Evolutionary conservation across 495 filamentous ascomycete species (phyloP).

Genomic region (Lichenothelia convexa): DNA sequence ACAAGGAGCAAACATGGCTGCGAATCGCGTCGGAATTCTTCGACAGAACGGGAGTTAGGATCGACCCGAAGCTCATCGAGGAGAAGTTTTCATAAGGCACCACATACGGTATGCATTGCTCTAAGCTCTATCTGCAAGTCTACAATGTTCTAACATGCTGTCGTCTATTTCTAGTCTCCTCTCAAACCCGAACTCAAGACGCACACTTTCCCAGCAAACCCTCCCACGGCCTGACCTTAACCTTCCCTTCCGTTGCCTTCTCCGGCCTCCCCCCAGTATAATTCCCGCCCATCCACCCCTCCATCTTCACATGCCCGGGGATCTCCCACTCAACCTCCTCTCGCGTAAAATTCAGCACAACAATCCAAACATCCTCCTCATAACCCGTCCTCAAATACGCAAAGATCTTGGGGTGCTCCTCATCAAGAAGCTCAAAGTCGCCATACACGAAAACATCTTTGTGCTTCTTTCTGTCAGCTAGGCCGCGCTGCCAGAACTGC

Average conservation of each 20-base stretch:
- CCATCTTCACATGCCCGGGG: conserved; percentile 16
- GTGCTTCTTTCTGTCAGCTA: conserved; percentile 23
- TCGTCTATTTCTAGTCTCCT: no score
- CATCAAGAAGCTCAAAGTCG: conserved; percentile 22
- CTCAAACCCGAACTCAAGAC: neutral
- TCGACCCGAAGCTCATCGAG: conserved; percentile 15
- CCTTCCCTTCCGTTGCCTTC: conserved; percentile 9
- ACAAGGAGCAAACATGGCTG: conserved; percentile 13
- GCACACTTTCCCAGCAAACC: conserved; percentile 15
- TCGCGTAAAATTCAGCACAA: conserved; percentile 26
- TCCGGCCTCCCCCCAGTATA: conserved; percentile 17
- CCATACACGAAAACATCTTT: conserved; percentile 29
- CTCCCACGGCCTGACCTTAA: conserved; percentile 21
- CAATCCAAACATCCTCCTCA: conserved; percentile 17
- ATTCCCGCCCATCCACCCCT: conserved; percentile 24
- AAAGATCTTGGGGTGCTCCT: conserved; percentile 20
- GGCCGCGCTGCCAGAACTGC: conserved; percentile 27
- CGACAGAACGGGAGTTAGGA: conserved; percentile 16
- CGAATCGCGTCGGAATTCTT: conserved; percentile 13
- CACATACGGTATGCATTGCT: no score
- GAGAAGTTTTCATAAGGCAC: conserved; percentile 20
- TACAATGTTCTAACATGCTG: no score
- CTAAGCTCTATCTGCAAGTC: no score
- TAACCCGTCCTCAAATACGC: conserved; percentile 20
- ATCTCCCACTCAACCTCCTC: conserved; percentile 22